Evolutionary conservation across 176 grass and related monocot genomes (phyloP).

Genomic region (Leersia perrieri): DNA sequence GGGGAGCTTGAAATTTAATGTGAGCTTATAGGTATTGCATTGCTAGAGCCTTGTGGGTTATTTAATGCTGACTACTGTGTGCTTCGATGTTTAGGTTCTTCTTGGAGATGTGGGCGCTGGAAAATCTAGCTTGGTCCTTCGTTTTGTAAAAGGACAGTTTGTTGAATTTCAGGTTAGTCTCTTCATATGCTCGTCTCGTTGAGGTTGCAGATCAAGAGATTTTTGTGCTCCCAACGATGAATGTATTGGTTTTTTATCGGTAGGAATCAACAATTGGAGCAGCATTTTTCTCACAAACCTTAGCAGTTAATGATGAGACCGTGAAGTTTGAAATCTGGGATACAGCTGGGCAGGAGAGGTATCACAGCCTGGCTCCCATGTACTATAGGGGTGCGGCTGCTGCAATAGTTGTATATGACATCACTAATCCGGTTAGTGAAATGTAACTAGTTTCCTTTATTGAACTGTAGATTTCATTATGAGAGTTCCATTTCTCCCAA

Average conservation of each 20-base stretch:
- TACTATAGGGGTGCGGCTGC: slow-evolving; percentile 94
- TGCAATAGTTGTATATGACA: slow-evolving; percentile 91
- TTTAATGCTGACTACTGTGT: background rate
- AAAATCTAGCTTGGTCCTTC: slow-evolving; percentile 93
- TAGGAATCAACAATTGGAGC: slow-evolving; percentile 97
- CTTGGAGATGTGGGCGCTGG: slow-evolving; percentile 93
- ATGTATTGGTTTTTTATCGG: slow-evolving; percentile 20
- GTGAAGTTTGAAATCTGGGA: slow-evolving; percentile 99
- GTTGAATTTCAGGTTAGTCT: slow-evolving; percentile 81
- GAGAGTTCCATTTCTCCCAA: background rate
- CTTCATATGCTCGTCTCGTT: background rate
- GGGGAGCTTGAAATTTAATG: background rate
- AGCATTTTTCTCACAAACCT: slow-evolving; percentile 90
- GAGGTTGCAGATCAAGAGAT: background rate
- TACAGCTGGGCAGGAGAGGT: slow-evolving; percentile 97
- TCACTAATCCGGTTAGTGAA: slow-evolving; percentile 76
- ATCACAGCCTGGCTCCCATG: slow-evolving; percentile 97
- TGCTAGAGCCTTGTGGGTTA: background rate
- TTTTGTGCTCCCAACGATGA: background rate
- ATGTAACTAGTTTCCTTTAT: slow-evolving; percentile 3
- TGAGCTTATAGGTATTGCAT: slow-evolving; percentile 3
- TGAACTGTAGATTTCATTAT: background rate
- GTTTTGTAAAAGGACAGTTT: slow-evolving; percentile 92
- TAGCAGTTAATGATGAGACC: slow-evolving; percentile 80
- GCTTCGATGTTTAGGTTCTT: slow-evolving; percentile 58